A percentile compares a stretch with the other conserved stretches of the same genome.
These are phyloP conservation scores for Beauveria asiatica DNA, from an alignment of 2,329 filamentous ascomycete species.

Conservation along the genomic window DNA sequence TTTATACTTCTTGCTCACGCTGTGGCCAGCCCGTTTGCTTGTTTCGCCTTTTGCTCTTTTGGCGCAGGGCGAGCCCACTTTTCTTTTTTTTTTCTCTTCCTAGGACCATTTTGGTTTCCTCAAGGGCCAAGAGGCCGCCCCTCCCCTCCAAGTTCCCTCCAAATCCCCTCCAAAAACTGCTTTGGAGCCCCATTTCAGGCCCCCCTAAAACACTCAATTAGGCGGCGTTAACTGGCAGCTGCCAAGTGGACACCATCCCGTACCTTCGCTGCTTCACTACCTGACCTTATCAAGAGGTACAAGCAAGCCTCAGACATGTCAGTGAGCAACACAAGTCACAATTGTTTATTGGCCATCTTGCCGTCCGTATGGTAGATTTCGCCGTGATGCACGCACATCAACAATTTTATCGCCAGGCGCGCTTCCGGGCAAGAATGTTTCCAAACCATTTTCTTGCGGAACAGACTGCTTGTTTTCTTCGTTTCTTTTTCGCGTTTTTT, in stretches of 20 bases:
- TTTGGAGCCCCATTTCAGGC: background rate
- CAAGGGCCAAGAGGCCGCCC: background rate
- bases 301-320: background rate
- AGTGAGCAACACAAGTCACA: background rate
- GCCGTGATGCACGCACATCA: background rate
- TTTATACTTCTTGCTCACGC: slow-evolving; percentile 14
- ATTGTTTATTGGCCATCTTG: background rate
- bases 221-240: background rate
- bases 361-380: background rate
- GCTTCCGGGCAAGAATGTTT: background rate
- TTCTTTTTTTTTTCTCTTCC: background rate
- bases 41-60: slow-evolving; percentile 7
- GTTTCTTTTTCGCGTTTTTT: too few species aligned
- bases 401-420: background rate
- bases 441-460: background rate
- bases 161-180: too few species aligned
- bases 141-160: too few species aligned
- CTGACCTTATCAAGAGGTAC: background rate
- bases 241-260: background rate
- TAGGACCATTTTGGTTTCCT: slow-evolving; percentile 1
- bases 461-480: background rate
- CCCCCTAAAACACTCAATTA: background rate
- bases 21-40: slow-evolving; percentile 11
- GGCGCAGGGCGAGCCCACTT: slow-evolving; percentile 1
- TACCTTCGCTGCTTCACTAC: background rate